Conservation (phyloP, 2,329 filamentous ascomycete genomes). For the Fusarium sp. region DNA sequence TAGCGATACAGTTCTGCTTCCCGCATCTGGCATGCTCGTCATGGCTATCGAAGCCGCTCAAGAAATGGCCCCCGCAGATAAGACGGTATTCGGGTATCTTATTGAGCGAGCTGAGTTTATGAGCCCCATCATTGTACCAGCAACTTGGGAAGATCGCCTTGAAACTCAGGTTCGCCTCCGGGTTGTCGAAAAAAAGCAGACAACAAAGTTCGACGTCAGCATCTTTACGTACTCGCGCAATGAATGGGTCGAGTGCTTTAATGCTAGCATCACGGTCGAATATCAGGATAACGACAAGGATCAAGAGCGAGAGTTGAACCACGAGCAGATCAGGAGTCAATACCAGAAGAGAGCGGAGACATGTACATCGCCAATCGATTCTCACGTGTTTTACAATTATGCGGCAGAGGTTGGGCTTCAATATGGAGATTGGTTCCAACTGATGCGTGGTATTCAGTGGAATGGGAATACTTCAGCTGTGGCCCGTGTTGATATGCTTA, state of each 20-base stretch:
- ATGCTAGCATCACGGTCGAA: neutral
- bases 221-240: constrained; percentile 3
- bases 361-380: neutral
- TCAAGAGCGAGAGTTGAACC: accelerated
- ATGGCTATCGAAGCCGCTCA: constrained; percentile 59
- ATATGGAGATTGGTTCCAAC: constrained; percentile 7
- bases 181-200: accelerated
- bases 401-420: neutral
- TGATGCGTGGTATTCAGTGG: neutral
- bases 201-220: neutral
- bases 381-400: neutral
- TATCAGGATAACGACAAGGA: neutral
- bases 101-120: constrained; percentile 1
- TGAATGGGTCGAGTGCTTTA: neutral
- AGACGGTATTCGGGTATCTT: neutral
- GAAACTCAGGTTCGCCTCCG: neutral
- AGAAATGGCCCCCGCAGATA: neutral
- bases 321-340: neutral
- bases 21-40: constrained; percentile 54
- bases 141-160: constrained; percentile 6
- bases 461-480: neutral
- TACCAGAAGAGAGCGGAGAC: neutral
- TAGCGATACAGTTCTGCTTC: constrained; percentile 9
- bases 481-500: neutral
- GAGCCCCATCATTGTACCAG: neutral